Base-by-base conservation (phyloP, 345 rosid species). In the Salix caprea region DNA sequence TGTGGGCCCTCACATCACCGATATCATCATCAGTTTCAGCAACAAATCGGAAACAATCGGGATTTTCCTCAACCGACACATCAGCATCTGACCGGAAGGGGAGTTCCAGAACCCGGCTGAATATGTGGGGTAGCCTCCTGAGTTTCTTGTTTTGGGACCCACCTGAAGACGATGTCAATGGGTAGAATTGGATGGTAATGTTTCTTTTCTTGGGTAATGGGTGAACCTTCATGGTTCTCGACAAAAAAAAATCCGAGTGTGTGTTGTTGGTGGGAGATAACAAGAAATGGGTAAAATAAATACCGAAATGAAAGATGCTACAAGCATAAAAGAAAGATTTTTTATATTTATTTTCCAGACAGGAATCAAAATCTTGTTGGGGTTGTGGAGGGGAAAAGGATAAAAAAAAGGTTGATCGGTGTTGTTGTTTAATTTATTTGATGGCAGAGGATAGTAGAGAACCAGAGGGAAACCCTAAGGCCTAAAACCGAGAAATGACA, bases 21-120 rank as follows among this genome's bases (percentile, higher is more conserved):
- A 88, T 77, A 19, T 10, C 15, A 32, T 86, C 87, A 23, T 89
- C 95, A 3, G 94, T 92, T 77, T 88, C 94, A 6, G 90, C 98
- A n/a, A 89, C 89, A 84, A 96, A 96, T 60, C 90, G 84, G 86
- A 96, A 93, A 84, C 90, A 91, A 2, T 90, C 94, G 15, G 87
- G 77, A 54, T 68, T 85, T 83, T 96, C 98, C 83, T 96, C 97
- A 67, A 96, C 87, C 65, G 79, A 76, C 14, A 96, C 98, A 19
- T 94, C 94, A 14, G 97, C 97, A 54, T 94, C 94, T 12, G 98
- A 89, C 82, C 95, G 82, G 78, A 96, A 91, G 16, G 99, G 99
- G 0, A 93, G 94, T 88, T 96, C 97, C 24, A 96, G 84, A 48
- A 92, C 92, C 72, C 98, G 92, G 87, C 84, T 86, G 84, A 94